These are phyloP conservation scores for Coelastrella sp. DNA, from an alignment of 139 green algal genomes.

Conservation along the genomic window DNA sequence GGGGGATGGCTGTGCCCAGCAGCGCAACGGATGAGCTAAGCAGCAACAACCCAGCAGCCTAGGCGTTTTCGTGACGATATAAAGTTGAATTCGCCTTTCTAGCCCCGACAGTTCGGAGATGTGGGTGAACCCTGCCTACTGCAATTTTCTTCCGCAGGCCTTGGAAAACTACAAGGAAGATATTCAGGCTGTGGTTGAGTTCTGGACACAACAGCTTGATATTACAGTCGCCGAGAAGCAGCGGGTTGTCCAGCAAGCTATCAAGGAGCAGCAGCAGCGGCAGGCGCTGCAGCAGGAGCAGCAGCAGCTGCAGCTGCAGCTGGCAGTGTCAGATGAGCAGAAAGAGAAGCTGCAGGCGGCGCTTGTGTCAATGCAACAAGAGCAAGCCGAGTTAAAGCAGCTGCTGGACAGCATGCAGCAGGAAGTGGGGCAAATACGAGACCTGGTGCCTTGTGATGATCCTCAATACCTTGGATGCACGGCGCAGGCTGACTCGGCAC, in stretches of 20 bases:
- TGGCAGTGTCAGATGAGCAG: constrained; percentile 7
- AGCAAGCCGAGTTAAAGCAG: constrained; percentile 27
- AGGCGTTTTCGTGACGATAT: no score
- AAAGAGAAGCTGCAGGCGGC: constrained; percentile 8
- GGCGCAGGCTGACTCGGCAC: neutral
- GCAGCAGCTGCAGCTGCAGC: constrained; percentile 39
- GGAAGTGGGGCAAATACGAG: constrained; percentile 19
- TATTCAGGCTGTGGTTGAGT: neutral
- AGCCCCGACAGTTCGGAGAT: neutral
- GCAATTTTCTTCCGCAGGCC: neutral
- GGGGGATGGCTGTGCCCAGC: neutral
- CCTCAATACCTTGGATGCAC: neutral
- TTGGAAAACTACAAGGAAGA: neutral
- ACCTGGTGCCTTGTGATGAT: neutral
- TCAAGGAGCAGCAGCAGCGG: constrained; percentile 27
- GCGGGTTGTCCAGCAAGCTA: neutral
- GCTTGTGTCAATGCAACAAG: constrained; percentile 14
- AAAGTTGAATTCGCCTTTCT: no score
- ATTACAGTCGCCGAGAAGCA: constrained; percentile 35
- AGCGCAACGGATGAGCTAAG: neutral
- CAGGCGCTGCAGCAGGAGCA: constrained; percentile 36
- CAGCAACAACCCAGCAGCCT: neutral
- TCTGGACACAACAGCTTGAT: constrained; percentile 41
- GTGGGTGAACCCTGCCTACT: neutral
- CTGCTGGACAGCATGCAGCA: constrained; percentile 40